Evolutionary conservation across 169 alveolate genomes (phyloP).

Genomic region (Plasmodium vinckei): DNA sequence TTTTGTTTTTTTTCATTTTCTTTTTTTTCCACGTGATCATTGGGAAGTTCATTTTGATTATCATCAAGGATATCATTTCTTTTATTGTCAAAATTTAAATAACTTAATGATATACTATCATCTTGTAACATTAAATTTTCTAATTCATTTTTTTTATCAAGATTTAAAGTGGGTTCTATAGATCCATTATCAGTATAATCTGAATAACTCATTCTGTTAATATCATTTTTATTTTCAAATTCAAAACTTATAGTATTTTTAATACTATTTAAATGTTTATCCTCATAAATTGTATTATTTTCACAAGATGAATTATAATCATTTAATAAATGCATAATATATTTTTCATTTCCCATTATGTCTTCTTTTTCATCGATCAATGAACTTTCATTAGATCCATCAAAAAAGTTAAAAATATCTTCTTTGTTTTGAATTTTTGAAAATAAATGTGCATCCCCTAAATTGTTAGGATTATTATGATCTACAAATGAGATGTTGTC

Average conservation of each 20-base stretch:
- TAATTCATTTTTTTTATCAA: conserved; percentile 29
- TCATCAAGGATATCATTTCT: too few species aligned
- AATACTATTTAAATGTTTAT: background rate
- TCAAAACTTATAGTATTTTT: conserved; percentile 14
- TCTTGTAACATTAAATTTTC: conserved; percentile 31
- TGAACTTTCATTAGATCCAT: conserved; percentile 36
- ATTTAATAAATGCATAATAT: conserved; percentile 53
- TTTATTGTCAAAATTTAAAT: too few species aligned
- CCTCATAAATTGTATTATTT: conserved; percentile 33
- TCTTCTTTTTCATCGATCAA: conserved; percentile 46
- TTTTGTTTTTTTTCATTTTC: background rate
- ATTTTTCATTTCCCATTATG: conserved; percentile 20
- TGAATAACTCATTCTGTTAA: too few species aligned
- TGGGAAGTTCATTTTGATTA: too few species aligned
- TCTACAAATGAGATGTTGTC: background rate
- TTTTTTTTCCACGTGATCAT: background rate
- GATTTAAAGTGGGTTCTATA: background rate
- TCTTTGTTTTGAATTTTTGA: conserved; percentile 15
- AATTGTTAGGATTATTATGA: background rate
- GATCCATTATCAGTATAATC: background rate
- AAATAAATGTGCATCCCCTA: background rate
- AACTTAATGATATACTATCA: background rate
- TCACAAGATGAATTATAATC: conserved; percentile 43
- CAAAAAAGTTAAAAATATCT: conserved; percentile 13
- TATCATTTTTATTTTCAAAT: too few species aligned